Evolutionary conservation across 140 eudicot species (phyloP), one percentile per base, ranked within the genome.

Genomic region (Flaveria floridana): DNA sequence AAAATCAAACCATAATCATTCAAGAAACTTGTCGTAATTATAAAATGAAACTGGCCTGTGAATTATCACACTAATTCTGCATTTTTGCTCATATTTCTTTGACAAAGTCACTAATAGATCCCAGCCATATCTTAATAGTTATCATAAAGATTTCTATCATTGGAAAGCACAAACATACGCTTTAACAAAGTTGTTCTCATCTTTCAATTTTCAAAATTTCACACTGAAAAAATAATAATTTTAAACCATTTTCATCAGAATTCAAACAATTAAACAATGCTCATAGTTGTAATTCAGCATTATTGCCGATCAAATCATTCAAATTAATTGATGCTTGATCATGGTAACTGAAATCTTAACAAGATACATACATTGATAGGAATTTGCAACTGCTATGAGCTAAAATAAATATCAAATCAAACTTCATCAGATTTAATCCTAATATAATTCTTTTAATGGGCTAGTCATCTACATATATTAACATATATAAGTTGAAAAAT

Each of bases 321-420:
- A 28, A 28, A 28, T 2, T 28, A 55, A 11, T 28, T 7, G 20
- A 72, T 19, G 41, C 39, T 19, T 16, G 2, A 19, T 10, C 55
- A 71, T 6, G 16, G 15, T 72, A 56, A 23, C 51, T 19, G 13
- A 16, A 46, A 30, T 30, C 6, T 23, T 37, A 13, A 75, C 44
- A 34, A 34, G 55, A 62, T 61, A 26, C 20, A 4, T 74, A 88
- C 97, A 95, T 92, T 78, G 97, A n/a, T n/a, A n/a, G 86, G 68
- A 89, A 84, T 74, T 86, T 92, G 85, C 98, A 92, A 50, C 73
- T 79, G 23, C 74, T 81, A 76, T 84, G 85, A 83, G 96, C 98
- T 92, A 89, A n/a, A n/a, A n/a, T n/a, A n/a, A 56, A 77, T 79
- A 47, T 6, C 1, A 65, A 70, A 74, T 15, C 3, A 51, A 20